Evolutionary conservation across 768 basidiomycete genomes (phyloP).

Genomic region (Suillus subluteus): DNA sequence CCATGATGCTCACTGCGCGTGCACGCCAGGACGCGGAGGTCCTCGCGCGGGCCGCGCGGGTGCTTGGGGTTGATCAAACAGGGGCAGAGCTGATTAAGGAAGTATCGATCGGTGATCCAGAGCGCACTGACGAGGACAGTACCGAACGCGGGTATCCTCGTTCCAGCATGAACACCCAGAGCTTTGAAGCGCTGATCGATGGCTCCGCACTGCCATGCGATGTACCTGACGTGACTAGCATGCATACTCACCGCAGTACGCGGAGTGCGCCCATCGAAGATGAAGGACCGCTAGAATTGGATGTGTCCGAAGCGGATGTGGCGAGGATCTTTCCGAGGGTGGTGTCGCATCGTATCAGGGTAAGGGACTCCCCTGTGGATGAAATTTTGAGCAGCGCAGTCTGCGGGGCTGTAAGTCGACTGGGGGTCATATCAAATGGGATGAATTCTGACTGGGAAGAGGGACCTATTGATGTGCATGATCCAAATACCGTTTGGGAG

Average conservation of each 20-base stretch:
- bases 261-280: slow-evolving; percentile 13
- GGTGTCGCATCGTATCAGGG: slow-evolving; percentile 73
- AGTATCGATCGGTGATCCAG: slow-evolving; percentile 21
- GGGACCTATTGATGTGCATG: neutral
- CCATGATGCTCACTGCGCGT: slow-evolving; percentile 62
- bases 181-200: slow-evolving; percentile 23
- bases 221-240: slow-evolving; percentile 18
- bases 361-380: slow-evolving; percentile 70
- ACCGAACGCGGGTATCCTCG: slow-evolving; percentile 19
- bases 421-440: slow-evolving; percentile 19
- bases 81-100: slow-evolving; percentile 59
- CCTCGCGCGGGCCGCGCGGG: slow-evolving; percentile 67
- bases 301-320: slow-evolving; percentile 76
- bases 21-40: slow-evolving; percentile 66
- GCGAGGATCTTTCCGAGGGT: slow-evolving; percentile 74
- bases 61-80: slow-evolving; percentile 63
- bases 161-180: slow-evolving; percentile 22
- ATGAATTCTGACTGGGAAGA: slow-evolving; percentile 13
- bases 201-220: slow-evolving; percentile 13
- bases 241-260: slow-evolving; percentile 10
- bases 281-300: slow-evolving; percentile 42
- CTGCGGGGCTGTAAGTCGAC: slow-evolving; percentile 50
- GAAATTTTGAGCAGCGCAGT: slow-evolving; percentile 68
- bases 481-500: slow-evolving; percentile 35
- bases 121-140: slow-evolving; percentile 22